A percentile compares a stretch with the other conserved stretches of the same genome.
These are phyloP conservation scores for Volvariella volvacea DNA, from an alignment of 1,284 basidiomycete genomes.

Conservation along the genomic window DNA sequence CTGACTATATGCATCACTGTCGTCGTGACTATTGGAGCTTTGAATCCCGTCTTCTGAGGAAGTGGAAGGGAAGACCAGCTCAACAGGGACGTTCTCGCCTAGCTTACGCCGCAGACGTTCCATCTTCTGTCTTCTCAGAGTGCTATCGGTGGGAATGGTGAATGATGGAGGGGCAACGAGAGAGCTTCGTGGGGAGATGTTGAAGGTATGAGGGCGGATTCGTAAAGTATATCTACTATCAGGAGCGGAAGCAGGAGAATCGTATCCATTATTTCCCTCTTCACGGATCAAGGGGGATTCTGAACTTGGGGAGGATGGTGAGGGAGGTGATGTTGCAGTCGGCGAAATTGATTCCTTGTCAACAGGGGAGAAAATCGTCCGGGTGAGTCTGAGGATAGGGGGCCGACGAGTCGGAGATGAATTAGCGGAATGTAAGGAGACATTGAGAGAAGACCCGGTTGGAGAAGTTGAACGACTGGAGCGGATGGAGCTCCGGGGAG, in stretches of 20 bases:
- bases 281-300: slow-evolving; percentile 2
- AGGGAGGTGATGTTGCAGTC: not conserved
- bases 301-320: not conserved
- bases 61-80: slow-evolving; percentile 44
- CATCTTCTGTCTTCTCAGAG: slow-evolving; percentile 48
- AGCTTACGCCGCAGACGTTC: slow-evolving; percentile 50
- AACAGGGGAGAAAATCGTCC: no score
- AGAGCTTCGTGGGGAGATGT: slow-evolving; percentile 15
- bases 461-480: slow-evolving; percentile 7
- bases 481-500: slow-evolving; percentile 17
- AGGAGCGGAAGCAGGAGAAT: not conserved
- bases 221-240: not conserved
- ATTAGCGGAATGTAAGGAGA: not conserved
- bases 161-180: slow-evolving; percentile 24
- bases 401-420: not conserved
- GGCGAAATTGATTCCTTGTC: no score
- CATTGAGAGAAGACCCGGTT: slow-evolving; percentile 16
- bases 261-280: not conserved
- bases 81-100: slow-evolving; percentile 50
- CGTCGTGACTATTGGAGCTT: no score
- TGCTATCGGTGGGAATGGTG: slow-evolving; percentile 29
- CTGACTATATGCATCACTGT: no score
- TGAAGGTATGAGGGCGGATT: not conserved
- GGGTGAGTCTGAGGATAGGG: not conserved
- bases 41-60: slow-evolving; percentile 9